Base-by-base conservation (phyloP, 1,284 basidiomycete genomes). In the Cutaneotrichosporon sp. region DNA sequence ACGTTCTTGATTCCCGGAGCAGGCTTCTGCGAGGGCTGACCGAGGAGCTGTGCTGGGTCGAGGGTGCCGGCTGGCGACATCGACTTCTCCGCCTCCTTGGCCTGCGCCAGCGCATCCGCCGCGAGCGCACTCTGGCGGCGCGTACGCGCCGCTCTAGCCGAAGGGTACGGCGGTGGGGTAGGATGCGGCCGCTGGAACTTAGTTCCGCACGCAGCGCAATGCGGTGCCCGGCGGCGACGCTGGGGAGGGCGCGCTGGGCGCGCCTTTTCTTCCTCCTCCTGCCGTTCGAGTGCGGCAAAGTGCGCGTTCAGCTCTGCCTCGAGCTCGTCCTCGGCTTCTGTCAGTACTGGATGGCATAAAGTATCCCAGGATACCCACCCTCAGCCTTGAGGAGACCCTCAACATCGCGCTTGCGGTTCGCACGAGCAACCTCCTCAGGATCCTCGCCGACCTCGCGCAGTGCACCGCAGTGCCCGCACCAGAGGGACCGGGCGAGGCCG, bases 401-500 rank as follows among this genome's bases (percentile, higher is more conserved):
- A 16, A 26, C 59, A 21, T 46, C 59, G 34, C 49, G 47, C 61
- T 56, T 50, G 34, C 38, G 21, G 5, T 38, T 36, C 11, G 34
- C 26, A 4, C 13, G 36, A 30, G 56, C 34, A 36, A 36, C 26
- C 9, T 51, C 31, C 36, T 60, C 57, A n/a, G 68, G 64, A 52
- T 72, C 74, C 7, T 70, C 72, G n/a, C 64, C 63, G 18, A 70
- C 71, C 10, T 70, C 66, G n/a, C 70, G 63, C 11, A 80, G 58
- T 14, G 72, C 56, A 13, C 67, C 67, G 53, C 67, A 68, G 7
- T 40, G 52, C 22, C 60, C 60, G 34, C 73, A 36, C 78, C 78
- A 68, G 72, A 78, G 13, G 31, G 57, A 59, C 67, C 63, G 68
- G 70, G 77, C 72, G 68, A 76, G 66, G 69, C 70, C 22, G 61